These are phyloP conservation scores for Dryas integrifolia DNA, from an alignment of 331 rosid species.

Conservation along the genomic window DNA sequence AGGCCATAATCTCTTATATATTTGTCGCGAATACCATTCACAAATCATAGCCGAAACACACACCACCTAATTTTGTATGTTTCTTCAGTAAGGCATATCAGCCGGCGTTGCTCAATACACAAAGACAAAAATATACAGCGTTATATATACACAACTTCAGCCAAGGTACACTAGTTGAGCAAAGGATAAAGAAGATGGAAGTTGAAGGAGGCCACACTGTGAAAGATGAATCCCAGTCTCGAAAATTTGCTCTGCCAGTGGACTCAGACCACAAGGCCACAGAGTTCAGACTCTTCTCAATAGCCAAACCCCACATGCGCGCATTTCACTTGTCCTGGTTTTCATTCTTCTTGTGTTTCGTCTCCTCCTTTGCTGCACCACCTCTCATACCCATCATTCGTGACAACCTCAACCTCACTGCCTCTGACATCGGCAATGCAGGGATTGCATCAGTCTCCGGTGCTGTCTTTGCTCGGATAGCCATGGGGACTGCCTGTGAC, in stretches of 20 bases:
- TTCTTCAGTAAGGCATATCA: not conserved
- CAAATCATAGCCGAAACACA: not conserved
- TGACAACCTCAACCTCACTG: slow-evolving; percentile 83
- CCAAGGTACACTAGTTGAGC: not conserved
- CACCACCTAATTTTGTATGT: not conserved
- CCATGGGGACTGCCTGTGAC: slow-evolving; percentile 91
- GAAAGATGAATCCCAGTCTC: slow-evolving; percentile 24
- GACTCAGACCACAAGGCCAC: slow-evolving; percentile 88
- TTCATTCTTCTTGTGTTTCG: slow-evolving; percentile 78
- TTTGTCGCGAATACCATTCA: not conserved
- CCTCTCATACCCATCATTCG: slow-evolving; percentile 84
- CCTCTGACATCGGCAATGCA: slow-evolving; percentile 88
- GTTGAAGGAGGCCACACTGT: slow-evolving; percentile 19
- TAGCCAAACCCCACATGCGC: slow-evolving; percentile 79
- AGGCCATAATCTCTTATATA: not conserved
- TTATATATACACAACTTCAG: too few relatives aligned
- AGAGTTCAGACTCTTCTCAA: slow-evolving; percentile 56
- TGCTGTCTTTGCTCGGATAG: slow-evolving; percentile 78
- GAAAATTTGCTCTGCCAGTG: slow-evolving; percentile 57
- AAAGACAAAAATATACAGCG: too few relatives aligned
- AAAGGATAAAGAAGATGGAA: slow-evolving; percentile 22
- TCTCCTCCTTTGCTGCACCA: slow-evolving; percentile 80
- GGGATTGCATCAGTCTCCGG: slow-evolving; percentile 90
- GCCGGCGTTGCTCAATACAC: not conserved
- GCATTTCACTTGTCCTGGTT: slow-evolving; percentile 88